phyloP scores from a whole-genome alignment of 2,329 filamentous ascomycete species.

The Aspergillus quadricinctus region DNA sequence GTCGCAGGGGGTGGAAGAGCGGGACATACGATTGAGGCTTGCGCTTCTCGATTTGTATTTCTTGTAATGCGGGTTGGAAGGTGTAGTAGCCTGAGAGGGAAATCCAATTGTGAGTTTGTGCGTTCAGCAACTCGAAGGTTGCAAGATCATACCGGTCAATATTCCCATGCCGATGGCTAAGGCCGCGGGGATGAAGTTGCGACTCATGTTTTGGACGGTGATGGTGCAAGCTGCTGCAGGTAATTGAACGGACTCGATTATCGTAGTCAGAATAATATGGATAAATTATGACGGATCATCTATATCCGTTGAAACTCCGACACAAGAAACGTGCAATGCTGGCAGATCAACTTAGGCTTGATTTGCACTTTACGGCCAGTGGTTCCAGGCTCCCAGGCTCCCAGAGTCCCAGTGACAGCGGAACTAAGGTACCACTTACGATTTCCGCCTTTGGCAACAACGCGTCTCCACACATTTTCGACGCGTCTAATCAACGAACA shows the following conservation, averaged over 20 bases:
- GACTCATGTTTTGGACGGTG: constrained; percentile 26
- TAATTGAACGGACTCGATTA: not conserved
- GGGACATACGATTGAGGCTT: constrained; percentile 10
- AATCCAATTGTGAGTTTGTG: constrained; percentile 10
- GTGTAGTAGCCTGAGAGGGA: constrained; percentile 37
- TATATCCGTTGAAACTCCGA: not conserved
- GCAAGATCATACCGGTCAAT: constrained; percentile 30
- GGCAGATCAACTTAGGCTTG: too few species aligned
- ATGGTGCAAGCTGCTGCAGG: not conserved
- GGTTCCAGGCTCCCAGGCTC: not conserved
- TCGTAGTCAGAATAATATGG: not conserved
- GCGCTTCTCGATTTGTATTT: constrained; percentile 30
- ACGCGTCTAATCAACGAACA: constrained; percentile 18
- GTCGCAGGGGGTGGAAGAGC: not conserved
- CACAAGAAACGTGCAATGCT: not conserved
- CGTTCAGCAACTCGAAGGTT: not conserved
- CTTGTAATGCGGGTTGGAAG: constrained; percentile 39
- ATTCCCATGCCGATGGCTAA: constrained; percentile 39
- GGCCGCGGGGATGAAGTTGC: constrained; percentile 33
- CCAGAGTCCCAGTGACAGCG: not conserved
- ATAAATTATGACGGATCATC: not conserved
- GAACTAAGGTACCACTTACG: constrained; percentile 11
- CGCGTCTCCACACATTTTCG: constrained; percentile 25
- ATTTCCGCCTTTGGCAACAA: constrained; percentile 1
- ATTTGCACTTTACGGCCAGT: not conserved